A percentile compares a stretch with the other conserved stretches of the same genome.
Conservation (phyloP, 2,329 filamentous ascomycete genomes). For the Pseudogymnoascus sp. region DNA sequence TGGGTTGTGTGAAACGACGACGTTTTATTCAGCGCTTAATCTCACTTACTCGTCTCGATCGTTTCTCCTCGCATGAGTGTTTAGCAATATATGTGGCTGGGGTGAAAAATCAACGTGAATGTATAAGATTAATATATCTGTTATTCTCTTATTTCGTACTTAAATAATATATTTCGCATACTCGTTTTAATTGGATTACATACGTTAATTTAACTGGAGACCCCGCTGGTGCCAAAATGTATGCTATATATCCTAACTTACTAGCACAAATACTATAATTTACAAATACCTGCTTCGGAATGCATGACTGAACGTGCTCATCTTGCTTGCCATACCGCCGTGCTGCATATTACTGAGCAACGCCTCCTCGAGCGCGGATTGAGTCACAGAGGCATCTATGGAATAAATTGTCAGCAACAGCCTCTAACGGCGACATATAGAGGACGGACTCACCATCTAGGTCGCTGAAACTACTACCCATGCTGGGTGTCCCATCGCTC, state of each 20-base stretch:
- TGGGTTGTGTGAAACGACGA: not conserved
- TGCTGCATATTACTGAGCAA: slow-evolving; percentile 64
- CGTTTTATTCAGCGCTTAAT: not conserved
- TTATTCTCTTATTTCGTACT: not conserved
- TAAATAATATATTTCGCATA: not conserved
- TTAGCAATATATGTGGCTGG: not conserved
- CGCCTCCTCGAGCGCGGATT: slow-evolving; percentile 72
- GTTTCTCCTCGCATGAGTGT: not conserved
- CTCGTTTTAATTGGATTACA: not conserved
- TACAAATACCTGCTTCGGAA: slow-evolving; percentile 51
- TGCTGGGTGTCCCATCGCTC: slow-evolving; percentile 68
- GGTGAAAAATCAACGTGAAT: not conserved
- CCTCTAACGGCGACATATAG: not conserved
- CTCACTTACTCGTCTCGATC: not conserved
- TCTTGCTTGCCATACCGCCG: slow-evolving; percentile 49
- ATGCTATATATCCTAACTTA: not conserved
- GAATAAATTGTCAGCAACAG: slow-evolving; percentile 13
- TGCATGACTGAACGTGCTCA: slow-evolving; percentile 60
- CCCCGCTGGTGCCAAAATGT: not conserved
- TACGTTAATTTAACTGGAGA: not conserved
- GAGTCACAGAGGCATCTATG: slow-evolving; percentile 68
- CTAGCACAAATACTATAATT: slow-evolving; percentile 9
- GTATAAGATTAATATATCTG: not conserved
- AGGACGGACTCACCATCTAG: slow-evolving; percentile 52
- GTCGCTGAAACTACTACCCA: slow-evolving; percentile 82